Evolutionary conservation across 371 early-diverging fungal species (phyloP), one percentile per base, ranked within the genome.

Genomic region (Mortierella sp.): DNA sequence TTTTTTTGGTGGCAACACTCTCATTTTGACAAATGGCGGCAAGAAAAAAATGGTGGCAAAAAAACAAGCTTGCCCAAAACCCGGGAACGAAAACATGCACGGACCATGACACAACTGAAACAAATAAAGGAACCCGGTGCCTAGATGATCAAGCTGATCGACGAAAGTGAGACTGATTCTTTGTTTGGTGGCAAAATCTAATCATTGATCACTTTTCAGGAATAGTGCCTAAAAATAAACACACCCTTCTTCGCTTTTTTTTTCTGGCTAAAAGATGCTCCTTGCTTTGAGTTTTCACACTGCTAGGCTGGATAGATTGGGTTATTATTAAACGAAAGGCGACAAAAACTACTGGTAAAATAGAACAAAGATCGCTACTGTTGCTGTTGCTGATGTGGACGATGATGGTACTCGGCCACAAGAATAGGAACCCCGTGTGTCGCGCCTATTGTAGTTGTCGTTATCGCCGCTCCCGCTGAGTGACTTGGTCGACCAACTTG

Each of bases 371-470:
- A n/a, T n/a, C n/a, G n/a, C 34, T 55, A 19, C 37, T 61, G 9
- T 24, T 31, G 52, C 39, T 68, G 63, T 26, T 45, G 50, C 31
- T 52, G 55, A 34, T 52, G 66, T 26, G 63, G 24, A 13, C 55
- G 50, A 31, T 55, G 52, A 44, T 34, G 40, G 37, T 66, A 66
- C 34, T 73, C 66, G 34, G 72, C 52, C 26, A 41, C 29, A 48
- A 72, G 72, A 29, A 66, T 34, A 39, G 52, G 48, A 45, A 34
- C 44, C 44, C 55, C 55, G 58, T 58, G 53, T 40, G 19, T 31
- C 43, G 26, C 65, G 65, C 22, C 39, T 19, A 43, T 61, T 24
- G 55, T 8, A 43, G 45, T 26, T 39, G 70, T 22, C 22, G 55
- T 1, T 29, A 39, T 47, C 14, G 61, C 29, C 31, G 66, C 37